Base-by-base conservation (phyloP, 1,284 basidiomycete genomes). In the Volvariella volvacea region DNA sequence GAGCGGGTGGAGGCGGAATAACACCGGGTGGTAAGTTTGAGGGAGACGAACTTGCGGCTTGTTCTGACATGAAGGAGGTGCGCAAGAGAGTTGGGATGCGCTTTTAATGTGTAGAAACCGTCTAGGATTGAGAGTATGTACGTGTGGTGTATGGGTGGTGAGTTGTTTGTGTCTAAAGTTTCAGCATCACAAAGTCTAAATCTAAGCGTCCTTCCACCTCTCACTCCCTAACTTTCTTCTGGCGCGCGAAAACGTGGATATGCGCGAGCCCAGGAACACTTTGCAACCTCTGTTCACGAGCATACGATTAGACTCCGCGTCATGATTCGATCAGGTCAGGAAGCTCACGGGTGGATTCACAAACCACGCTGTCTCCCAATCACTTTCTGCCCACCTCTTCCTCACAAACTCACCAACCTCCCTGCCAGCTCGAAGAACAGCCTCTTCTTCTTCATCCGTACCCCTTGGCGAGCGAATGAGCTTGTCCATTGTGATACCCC, bases 311-410 rank as follows among this genome's bases (percentile, higher is more conserved):
- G n/a, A n/a, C n/a, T 39, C 22, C 31, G 30, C n/a, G 30, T 34
- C 22, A 33, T 16, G 12, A 47, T 20, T 46, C 20, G 21, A 16
- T 48, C 9, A 44, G 38, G 19, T 28, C n/a, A 22, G 6, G 19
- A 42, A 33, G 62, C 83, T 61, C 55, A 88, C 87, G 36, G 82
- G 83, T 37, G 88, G 87, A 56, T 90, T 90, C 22, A 88, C 83
- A 57, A 88, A 90, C 88, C 88, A 91, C 2, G 83, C 83, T 0
- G 86, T 88, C 62, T 91, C 88, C 83, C 84, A 91, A 21, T 75
- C 72, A 8, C 57, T 58, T 55, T 84, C 83, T 12, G 55, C 55
- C 88, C 88, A 91, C 41, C 76, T 64, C 36, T 65, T 65, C 57
- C 63, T 68, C 22, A 91, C 73, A 59, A 83, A 90, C 43, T 62